Evolutionary conservation across 1,284 basidiomycete species (phyloP), one percentile per base, ranked within the genome.

Genomic region (Ustilago lituana): DNA sequence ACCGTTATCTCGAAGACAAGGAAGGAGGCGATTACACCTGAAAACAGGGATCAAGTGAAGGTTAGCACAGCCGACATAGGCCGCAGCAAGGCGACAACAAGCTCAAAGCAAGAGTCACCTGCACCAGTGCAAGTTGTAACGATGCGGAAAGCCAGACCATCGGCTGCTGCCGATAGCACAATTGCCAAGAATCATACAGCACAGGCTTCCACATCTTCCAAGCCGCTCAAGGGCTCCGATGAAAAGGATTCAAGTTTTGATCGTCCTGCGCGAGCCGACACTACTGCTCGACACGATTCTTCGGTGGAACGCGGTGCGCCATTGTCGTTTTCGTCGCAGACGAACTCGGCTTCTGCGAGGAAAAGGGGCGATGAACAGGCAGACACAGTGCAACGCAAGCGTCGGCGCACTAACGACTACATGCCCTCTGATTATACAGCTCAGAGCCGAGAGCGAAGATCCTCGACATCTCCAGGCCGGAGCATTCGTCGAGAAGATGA

Each of bases 321-420:
- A 17, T 19, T 29, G 3, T 36, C 37, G 15, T 46, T 49, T 4
- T 19, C 33, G 8, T 36, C 62, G 1, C 14, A 47, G 4, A 29
- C 27, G 15, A 66, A 57, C 23, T 49, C 44, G 7, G 37, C 47
- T 9, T 20, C 19, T 17, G 20, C 33, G 4, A 47, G 44, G 9
- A 37, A 56, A 20, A 35, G 33, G 10, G 40, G 38, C 10, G 57
- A 56, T 12, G 52, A 56, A 1, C 19, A 12, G 4, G 15, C 33
- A 3, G 53, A 65, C 9, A 14, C 47, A 7, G 19, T n/a, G 8
- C 56, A 50, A 29, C 57, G 64, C 45, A 67, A 67, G 22, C 57
- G 64, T 33, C 48, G 64, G 14, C 56, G 64, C 33, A 67, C 64
- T 12, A 49, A 67, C 29, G 64, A 67, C 23, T 60, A 60, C 15